Evolutionary conservation across 345 rosid genomes (phyloP), one percentile per base, ranked within the genome.

Genomic region (Rhodamnia rubescens): DNA sequence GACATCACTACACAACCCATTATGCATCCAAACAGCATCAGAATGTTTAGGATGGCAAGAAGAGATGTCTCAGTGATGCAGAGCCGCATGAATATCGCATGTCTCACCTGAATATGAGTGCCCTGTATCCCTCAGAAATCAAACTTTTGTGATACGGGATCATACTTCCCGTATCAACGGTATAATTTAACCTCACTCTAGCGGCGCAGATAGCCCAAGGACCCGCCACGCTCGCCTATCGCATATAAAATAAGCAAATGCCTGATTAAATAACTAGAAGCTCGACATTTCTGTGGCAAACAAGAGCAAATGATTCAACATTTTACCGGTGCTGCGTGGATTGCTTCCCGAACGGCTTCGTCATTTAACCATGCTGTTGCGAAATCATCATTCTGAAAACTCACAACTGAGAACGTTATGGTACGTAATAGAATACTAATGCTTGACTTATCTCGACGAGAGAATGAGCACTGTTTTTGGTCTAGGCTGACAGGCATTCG

Each of bases 341-440:
- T 83, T 57, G 92, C 93, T 82, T 85, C 85, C 85, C 95, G 87
- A 9, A 93, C 92, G 36, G 88, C 61, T 84, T 85, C 89, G 40
- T 92, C 90, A 16, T 93, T 91, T 15, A 93, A 84, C 95, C 94
- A 93, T 15, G 58, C 42, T 1, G 85, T 90, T 5, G 94, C 94
- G 11, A 91, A 84, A 53, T 89, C 91, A 82, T 93, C 95, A 27
- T 88, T 85, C 94, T 93, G 88, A 74, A 81, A 22, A 56, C 26
- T 74, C 69, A 53, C 69, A 51, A 20, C 11, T 20, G 5, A 56
- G 21, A 42, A 74, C 20, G 54, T 84, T 16, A 69, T 32, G 44
- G 21, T 14, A 69, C 3, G 47, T 2, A 69, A 18, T 18, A 21
- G 44, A 40, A 69, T 32, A 32, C 13, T 2, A 2, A 32, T 64